Evolutionary conservation across 345 rosid species (phyloP).

Genomic region (Passiflora organensis): DNA sequence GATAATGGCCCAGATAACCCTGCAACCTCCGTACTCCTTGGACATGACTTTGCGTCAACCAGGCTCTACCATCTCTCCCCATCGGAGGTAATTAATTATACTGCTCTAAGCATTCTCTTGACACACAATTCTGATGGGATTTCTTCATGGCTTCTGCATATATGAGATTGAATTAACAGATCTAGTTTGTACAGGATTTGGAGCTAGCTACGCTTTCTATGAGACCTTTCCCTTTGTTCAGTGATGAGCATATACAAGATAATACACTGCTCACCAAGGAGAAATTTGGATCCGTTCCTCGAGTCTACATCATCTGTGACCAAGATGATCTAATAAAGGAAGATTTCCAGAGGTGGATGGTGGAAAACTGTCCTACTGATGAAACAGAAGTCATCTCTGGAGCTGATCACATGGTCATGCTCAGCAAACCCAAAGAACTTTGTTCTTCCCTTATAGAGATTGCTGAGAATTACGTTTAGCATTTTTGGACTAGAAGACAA

Average conservation of each 20-base stretch:
- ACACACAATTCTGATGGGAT: not conserved
- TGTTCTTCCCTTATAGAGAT: constrained; percentile 24
- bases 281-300: constrained; percentile 18
- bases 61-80: constrained; percentile 37
- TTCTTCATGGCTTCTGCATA: not conserved
- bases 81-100: constrained; percentile 27
- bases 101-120: not conserved
- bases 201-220: constrained; percentile 21
- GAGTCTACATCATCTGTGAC: constrained; percentile 32
- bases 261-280: constrained; percentile 17
- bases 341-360: constrained; percentile 31
- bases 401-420: constrained; percentile 45
- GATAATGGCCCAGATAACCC: constrained; percentile 22
- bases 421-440: constrained; percentile 29
- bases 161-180: not conserved
- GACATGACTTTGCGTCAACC: constrained; percentile 26
- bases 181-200: constrained; percentile 23
- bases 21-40: constrained; percentile 20
- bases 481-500: too few relatives aligned
- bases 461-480: constrained; percentile 12
- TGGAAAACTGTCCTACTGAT: constrained; percentile 26
- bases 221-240: constrained; percentile 15
- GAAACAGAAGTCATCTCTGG: constrained; percentile 28
- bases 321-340: constrained; percentile 13
- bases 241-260: not conserved